Evolutionary conservation across 2,329 filamentous ascomycete species (phyloP), one percentile per base, ranked within the genome.

Genomic region (Phaeophleospora eucalypticola): DNA sequence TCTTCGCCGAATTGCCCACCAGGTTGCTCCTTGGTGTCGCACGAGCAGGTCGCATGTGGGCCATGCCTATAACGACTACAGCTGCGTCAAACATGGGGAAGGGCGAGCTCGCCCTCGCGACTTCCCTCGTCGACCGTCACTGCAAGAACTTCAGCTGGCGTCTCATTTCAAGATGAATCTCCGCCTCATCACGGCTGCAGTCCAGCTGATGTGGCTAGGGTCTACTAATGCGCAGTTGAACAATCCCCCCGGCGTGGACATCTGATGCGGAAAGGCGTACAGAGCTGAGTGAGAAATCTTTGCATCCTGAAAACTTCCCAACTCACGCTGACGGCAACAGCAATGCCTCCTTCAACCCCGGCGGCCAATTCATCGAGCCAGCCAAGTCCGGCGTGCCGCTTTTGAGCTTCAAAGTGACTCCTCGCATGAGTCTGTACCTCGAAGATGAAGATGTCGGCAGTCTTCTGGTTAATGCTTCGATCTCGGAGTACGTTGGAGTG

Each of bases 201-300:
- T n/a, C n/a, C n/a, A n/a, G n/a, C n/a, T n/a, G n/a, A n/a, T n/a
- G n/a, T n/a, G n/a, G n/a, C n/a, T n/a, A n/a, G n/a, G n/a, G n/a
- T n/a, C 4, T 35, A 16, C 33, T 16, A 35, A 6, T 10, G 42
- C 42, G 6, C 49, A 53, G 20, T 56, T 56, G 40, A 56, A 56
- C 43, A 56, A 53, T 36, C 50, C 50, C 29, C 41, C 66, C 36
- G 69, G 69, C 4, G 70, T 73, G 14, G 68, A 72, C 45, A 71
- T 71, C n/a, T 73, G 71, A 71, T 73, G 73, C 53, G 72, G 73
- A 8, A 76, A 76, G 51, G 70, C 71, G 6, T 76, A 75, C 56
- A 18, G 51, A 36, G 46, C 49, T 3, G 47, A 42, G 48, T 46
- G 18, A 35, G 49, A 41, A n/a, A 48, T n/a, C n/a, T n/a, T 12